phyloP scores from a whole-genome alignment of 2,329 filamentous ascomycete species.

The Phyllosticta citribraziliensis region DNA sequence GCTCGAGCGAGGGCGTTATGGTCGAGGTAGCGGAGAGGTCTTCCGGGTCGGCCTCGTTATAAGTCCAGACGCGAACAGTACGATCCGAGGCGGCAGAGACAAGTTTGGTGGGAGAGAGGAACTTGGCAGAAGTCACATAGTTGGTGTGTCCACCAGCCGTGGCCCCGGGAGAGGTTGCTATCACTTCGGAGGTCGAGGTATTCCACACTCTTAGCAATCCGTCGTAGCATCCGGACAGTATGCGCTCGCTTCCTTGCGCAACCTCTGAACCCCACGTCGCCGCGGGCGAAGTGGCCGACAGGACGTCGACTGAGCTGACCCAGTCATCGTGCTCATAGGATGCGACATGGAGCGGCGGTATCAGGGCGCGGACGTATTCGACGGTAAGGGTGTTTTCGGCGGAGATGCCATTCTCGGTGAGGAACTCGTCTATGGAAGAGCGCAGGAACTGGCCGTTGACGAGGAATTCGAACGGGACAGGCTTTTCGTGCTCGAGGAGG shows the following conservation, averaged over 20 bases:
- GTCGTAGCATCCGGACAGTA: conserved; percentile 91
- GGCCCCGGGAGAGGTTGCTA: conserved; percentile 56
- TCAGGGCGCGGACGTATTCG: conserved; percentile 85
- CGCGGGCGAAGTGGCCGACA: conserved; percentile 57
- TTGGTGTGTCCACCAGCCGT: conserved; percentile 48
- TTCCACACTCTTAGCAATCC: conserved; percentile 80
- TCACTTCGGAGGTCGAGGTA: conserved; percentile 51
- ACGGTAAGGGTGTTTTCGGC: conserved; percentile 78
- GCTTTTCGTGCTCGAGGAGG: conserved; percentile 47
- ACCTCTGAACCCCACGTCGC: conserved; percentile 46
- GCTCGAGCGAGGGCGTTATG: conserved; percentile 65
- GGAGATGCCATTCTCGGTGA: conserved; percentile 76
- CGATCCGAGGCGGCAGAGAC: conserved; percentile 78
- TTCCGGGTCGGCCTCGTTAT: conserved; percentile 49
- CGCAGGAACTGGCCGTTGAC: conserved; percentile 88
- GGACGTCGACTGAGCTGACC: conserved; percentile 78
- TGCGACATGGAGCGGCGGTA: conserved; percentile 80
- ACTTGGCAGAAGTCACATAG: conserved; percentile 69
- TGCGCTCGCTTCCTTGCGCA: conserved; percentile 52
- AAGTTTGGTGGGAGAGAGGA: conserved; percentile 67
- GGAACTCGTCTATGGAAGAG: conserved; percentile 82
- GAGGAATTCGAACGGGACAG: conserved; percentile 86
- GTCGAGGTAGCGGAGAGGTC: conserved; percentile 19
- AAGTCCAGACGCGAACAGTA: conserved; percentile 84
- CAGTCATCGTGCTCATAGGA: conserved; percentile 97